Evolutionary conservation across 1,284 basidiomycete genomes (phyloP).

Genomic region (Austropuccinia psidii): DNA sequence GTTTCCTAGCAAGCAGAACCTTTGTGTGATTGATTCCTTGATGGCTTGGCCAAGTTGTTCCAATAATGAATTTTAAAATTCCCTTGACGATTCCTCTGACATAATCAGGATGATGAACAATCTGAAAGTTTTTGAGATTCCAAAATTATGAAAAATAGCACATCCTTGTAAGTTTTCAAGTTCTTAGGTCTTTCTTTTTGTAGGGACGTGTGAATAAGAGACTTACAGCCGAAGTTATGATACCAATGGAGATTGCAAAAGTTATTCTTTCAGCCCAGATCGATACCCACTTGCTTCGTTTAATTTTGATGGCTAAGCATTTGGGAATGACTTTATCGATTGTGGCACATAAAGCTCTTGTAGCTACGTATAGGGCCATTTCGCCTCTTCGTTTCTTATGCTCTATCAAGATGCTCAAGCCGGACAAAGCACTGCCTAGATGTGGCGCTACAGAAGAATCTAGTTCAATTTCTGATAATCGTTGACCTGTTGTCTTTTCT

Average conservation of each 20-base stretch:
- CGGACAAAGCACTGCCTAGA: conserved; percentile 41
- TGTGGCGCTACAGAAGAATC: conserved; percentile 37
- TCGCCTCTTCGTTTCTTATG: conserved; percentile 48
- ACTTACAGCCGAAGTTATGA: conserved; percentile 30
- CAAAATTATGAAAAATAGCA: background rate
- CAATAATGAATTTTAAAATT: conserved; percentile 37
- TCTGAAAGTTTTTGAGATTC: conserved; percentile 30
- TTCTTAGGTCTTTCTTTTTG: background rate
- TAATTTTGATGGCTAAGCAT: conserved; percentile 28
- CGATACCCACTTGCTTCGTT: conserved; percentile 22
- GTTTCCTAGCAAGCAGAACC: too few species aligned
- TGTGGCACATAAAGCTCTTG: conserved; percentile 45
- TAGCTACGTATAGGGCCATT: conserved; percentile 49
- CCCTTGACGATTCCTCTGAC: conserved; percentile 40
- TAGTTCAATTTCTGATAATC: conserved; percentile 44
- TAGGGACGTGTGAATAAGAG: background rate
- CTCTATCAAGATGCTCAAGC: conserved; percentile 46
- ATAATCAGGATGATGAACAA: conserved; percentile 39
- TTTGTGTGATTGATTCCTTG: too few species aligned
- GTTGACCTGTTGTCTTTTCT: conserved; percentile 29
- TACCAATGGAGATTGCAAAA: conserved; percentile 39
- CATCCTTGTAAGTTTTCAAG: too few species aligned
- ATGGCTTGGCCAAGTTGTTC: conserved; percentile 20
- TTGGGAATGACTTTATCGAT: conserved; percentile 39
- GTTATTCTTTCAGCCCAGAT: conserved; percentile 39